Conservation (phyloP, 306 rosid genomes). For the Sicyos edulis region DNA sequence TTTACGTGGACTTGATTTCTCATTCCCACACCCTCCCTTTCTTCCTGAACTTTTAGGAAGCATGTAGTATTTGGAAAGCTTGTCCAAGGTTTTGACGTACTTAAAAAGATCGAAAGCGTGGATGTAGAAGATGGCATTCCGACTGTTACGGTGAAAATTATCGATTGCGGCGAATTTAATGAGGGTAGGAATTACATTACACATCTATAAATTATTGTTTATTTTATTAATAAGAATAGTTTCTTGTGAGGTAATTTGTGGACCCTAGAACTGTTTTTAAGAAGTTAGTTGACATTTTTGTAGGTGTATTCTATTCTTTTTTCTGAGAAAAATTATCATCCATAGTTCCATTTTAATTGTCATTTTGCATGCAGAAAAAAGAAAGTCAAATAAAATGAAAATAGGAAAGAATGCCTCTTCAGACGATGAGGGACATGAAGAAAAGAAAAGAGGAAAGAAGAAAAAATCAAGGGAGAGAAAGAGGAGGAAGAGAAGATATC, state of each 20-base stretch:
- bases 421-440: too few species aligned
- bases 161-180: conserved; percentile 77
- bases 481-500: conserved; percentile 59
- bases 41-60: conserved; percentile 46
- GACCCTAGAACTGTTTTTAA: not conserved
- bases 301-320: not conserved
- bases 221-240: not conserved
- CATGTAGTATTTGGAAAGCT: conserved; percentile 84
- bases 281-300: not conserved
- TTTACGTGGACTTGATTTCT: not conserved
- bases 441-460: conserved; percentile 35
- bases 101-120: conserved; percentile 68
- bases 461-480: conserved; percentile 60
- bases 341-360: not conserved
- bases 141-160: conserved; percentile 80
- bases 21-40: not conserved
- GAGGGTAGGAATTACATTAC: conserved; percentile 37
- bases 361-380: conserved; percentile 34
- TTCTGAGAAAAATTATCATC: not conserved
- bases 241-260: conserved; percentile 2
- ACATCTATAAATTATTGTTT: not conserved
- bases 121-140: conserved; percentile 76
- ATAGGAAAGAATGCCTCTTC: too few species aligned
- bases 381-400: conserved; percentile 5
- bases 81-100: conserved; percentile 58